Evolutionary conservation across 805 yeast species (phyloP).

Genomic region (Cyberlindnera americana): DNA sequence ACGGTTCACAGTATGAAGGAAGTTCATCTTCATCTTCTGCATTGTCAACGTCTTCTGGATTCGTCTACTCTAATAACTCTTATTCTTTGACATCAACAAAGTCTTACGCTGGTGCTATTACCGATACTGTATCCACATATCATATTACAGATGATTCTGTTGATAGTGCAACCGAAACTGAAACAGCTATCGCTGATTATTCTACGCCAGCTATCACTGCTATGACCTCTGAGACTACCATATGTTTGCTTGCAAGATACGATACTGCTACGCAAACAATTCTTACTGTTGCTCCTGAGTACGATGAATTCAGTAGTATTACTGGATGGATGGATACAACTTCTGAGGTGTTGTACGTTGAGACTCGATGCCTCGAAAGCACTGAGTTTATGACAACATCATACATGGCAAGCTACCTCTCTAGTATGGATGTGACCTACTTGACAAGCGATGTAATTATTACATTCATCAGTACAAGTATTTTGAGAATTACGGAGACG

Average conservation of each 20-base stretch:
- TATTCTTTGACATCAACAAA: not conserved
- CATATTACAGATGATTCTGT: slow-evolving; percentile 1
- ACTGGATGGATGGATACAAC: slow-evolving; percentile 23
- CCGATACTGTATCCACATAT: not conserved
- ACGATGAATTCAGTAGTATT: slow-evolving; percentile 18
- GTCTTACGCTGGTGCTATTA: not conserved
- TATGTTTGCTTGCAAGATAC: slow-evolving; percentile 25
- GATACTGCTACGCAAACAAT: slow-evolving; percentile 22
- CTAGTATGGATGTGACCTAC: slow-evolving; percentile 22
- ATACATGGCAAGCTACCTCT: slow-evolving; percentile 18
- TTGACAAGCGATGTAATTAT: slow-evolving; percentile 21
- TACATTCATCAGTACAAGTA: slow-evolving; percentile 23
- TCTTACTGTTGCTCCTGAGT: slow-evolving; percentile 23
- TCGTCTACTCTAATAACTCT: not conserved
- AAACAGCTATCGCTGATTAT: not conserved
- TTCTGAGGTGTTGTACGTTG: slow-evolving; percentile 15
- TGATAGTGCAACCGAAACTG: no score
- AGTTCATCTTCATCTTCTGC: not conserved
- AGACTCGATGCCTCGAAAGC: slow-evolving; percentile 23
- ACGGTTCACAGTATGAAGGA: no score
- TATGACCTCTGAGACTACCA: slow-evolving; percentile 16
- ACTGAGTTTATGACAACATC: slow-evolving; percentile 20
- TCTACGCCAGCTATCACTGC: slow-evolving; percentile 11
- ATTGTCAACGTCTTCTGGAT: not conserved
- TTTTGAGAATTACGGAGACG: slow-evolving; percentile 20